phyloP scores from a whole-genome alignment of 768 basidiomycete genomes.

The Postia placenta region DNA sequence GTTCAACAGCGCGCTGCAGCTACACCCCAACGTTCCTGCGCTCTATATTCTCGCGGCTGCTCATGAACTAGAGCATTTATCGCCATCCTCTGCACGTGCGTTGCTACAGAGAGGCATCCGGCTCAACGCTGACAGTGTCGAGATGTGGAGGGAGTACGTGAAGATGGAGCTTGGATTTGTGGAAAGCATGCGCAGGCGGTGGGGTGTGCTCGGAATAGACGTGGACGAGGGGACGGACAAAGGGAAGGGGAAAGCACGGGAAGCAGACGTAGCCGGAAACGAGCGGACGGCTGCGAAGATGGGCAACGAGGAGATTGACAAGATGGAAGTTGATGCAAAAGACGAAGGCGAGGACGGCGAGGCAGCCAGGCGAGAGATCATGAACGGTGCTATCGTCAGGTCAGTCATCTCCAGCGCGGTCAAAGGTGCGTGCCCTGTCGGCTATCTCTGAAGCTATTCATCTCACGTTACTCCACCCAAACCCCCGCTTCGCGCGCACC shows the following conservation, averaged over 20 bases:
- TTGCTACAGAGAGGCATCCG: constrained; percentile 83
- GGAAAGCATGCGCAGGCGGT: constrained; percentile 72
- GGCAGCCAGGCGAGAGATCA: constrained; percentile 57
- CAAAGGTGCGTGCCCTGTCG: constrained; percentile 53
- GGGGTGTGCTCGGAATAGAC: constrained; percentile 71
- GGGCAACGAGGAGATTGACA: constrained; percentile 10
- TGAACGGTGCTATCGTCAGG: constrained; percentile 76
- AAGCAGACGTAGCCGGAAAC: constrained; percentile 13
- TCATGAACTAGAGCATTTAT: constrained; percentile 71
- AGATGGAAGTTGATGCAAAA: constrained; percentile 8
- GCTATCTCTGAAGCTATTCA: background rate
- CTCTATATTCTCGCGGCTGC: constrained; percentile 82
- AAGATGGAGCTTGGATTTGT: constrained; percentile 86
- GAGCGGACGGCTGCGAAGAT: constrained; percentile 16
- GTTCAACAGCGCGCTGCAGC: constrained; percentile 67
- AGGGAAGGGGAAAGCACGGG: constrained; percentile 25
- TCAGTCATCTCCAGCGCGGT: constrained; percentile 71
- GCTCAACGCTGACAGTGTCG: constrained; percentile 61
- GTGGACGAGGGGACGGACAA: constrained; percentile 25
- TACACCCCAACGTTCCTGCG: constrained; percentile 73
- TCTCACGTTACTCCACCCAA: constrained; percentile 3
- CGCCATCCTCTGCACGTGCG: constrained; percentile 74
- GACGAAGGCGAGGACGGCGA: constrained; percentile 35
- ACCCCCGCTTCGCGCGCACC: constrained; percentile 1
- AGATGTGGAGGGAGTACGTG: constrained; percentile 87